Base-by-base conservation (phyloP, 2,329 filamentous ascomycete genomes). In the Aspergillus ibericus region DNA sequence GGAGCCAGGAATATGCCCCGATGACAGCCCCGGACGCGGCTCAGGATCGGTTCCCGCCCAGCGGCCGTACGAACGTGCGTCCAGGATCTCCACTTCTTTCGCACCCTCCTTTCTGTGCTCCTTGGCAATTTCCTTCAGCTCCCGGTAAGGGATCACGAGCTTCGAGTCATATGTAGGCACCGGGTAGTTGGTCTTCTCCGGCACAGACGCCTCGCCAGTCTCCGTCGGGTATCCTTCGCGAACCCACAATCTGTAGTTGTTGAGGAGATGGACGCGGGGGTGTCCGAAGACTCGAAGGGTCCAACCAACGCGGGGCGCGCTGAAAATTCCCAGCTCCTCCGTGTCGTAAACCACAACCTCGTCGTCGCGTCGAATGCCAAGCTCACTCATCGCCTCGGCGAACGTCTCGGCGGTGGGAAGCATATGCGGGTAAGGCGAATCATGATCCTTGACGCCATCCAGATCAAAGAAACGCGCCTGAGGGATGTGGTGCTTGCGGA, bases 231-330 rank as follows among this genome's bases (percentile, higher is more conserved):
- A 85, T 1, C 90, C 92, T 70, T 96, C 83, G 34, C 93, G 89
- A 1, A 93, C 88, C 92, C 93, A 99, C n/a, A 90, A 78, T 74
- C 88, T 90, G 79, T 97, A 99, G 79, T 99, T 99, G 80, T 99
- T 96, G 56, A 99, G 79, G 16, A 99, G 78, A 74, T 97, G 92
- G 13, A 99, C 93, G 63, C 86, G 88, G 46, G 86, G 81, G 74
- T 99, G 95, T 1, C 95, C 95, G 75, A 98, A 98, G 34, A 92
- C 86, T 69, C 86, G 87, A 64, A 99, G 81, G 1, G 93, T 99
- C 95, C 95, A 99, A 58, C 88, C 93, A 0, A 96, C 93, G 42
- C 95, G 85, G 4, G 95, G 95, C 1, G 93, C 95, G 67, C 90
- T 95, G 78, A 99, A 96, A 60, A 99, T 93, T 9, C 95, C 95